phyloP scores from a whole-genome alignment of 2,329 filamentous ascomycete species.

The Chaetomium sp. region DNA sequence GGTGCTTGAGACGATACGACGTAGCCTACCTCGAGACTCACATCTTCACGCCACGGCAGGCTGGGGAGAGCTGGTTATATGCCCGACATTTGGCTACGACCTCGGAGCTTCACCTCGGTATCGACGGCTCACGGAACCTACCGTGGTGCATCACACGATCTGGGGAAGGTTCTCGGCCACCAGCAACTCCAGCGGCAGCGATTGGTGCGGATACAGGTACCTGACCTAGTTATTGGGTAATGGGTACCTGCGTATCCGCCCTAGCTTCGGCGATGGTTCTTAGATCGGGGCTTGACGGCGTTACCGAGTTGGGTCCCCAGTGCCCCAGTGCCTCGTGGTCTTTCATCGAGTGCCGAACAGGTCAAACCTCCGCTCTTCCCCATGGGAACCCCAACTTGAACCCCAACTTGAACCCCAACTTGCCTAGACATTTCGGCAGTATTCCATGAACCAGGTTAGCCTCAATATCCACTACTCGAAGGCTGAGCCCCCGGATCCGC shows the following conservation, averaged over 20 bases:
- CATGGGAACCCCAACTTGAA: neutral
- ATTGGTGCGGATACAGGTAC: constrained; percentile 2
- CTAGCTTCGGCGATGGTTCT: neutral
- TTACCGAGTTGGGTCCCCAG: no score
- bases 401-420: neutral
- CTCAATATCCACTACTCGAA: neutral
- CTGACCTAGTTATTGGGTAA: no score
- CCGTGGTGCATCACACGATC: neutral
- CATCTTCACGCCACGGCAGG: no score
- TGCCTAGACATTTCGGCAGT: neutral
- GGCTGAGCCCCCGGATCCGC: neutral
- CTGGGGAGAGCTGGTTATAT: constrained; percentile 1
- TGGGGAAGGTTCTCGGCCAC: neutral
- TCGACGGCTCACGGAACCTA: neutral
- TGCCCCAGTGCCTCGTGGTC: neutral
- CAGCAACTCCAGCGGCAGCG: neutral
- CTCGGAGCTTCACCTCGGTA: neutral
- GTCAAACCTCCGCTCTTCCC: neutral
- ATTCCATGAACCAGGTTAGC: constrained; percentile 4
- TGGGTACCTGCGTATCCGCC: constrained; percentile 1
- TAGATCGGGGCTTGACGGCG: neutral
- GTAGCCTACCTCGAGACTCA: neutral
- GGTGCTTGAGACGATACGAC: neutral
- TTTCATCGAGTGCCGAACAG: neutral
- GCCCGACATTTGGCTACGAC: neutral